Evolutionary conservation across 306 rosid species (phyloP).

Genomic region (Biancaea sappan): DNA sequence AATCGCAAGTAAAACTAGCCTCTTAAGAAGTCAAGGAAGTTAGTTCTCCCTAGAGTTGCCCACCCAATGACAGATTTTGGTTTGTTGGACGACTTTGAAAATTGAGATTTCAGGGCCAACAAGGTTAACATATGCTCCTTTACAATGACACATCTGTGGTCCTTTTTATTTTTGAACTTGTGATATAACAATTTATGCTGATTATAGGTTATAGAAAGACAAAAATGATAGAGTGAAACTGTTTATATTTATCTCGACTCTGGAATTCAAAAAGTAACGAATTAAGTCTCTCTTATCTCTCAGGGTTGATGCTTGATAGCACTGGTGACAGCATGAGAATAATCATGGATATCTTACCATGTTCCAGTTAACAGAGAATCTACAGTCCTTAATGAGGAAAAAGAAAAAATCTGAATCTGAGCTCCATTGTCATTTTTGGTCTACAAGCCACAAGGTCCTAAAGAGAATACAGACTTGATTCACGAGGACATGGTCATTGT

Average conservation of each 20-base stretch:
- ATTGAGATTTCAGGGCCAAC: slow-evolving; percentile 4
- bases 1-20: too few relatives aligned
- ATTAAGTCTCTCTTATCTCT: neutral
- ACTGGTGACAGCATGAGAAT: neutral
- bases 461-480: neutral
- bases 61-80: slow-evolving; percentile 9
- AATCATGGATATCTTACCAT: neutral
- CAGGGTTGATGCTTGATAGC: neutral
- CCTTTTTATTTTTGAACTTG: neutral
- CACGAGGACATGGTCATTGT: neutral
- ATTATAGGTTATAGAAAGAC: neutral
- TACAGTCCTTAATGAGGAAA: neutral
- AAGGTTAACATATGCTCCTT: neutral
- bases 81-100: neutral
- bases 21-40: too few relatives aligned
- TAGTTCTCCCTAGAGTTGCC: too few relatives aligned
- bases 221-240: neutral
- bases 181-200: neutral
- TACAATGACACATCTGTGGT: slow-evolving; percentile 16
- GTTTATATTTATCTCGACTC: neutral
- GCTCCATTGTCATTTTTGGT: neutral
- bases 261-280: neutral
- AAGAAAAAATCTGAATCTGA: neutral
- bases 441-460: slow-evolving; percentile 15
- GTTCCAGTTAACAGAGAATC: neutral